A percentile compares a stretch with the other conserved stretches of the same genome.
Conservation (phyloP, 2,329 filamentous ascomycete genomes). For the Alternaria sp. region DNA sequence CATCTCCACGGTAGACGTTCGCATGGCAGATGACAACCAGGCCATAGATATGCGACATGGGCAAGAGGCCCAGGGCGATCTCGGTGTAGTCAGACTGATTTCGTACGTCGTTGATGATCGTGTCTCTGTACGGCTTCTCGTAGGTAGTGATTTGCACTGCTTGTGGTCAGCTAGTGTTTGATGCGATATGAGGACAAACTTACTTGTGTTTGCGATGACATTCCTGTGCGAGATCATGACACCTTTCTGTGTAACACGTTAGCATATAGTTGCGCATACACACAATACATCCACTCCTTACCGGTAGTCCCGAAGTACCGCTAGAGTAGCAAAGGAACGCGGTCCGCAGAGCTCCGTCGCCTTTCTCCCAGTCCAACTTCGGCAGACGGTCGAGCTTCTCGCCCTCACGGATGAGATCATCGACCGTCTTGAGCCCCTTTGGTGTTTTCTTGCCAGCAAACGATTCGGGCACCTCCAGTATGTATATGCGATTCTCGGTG, state of each 20-base stretch:
- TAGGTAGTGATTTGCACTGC: slow-evolving; percentile 64
- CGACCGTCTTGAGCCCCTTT: slow-evolving; percentile 65
- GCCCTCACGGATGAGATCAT: slow-evolving; percentile 70
- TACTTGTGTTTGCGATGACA: slow-evolving; percentile 73
- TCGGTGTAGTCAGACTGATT: slow-evolving; percentile 56
- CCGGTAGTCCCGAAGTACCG: slow-evolving; percentile 78
- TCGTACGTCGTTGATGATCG: slow-evolving; percentile 35
- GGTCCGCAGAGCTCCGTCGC: slow-evolving; percentile 70
- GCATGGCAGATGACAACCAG: slow-evolving; percentile 73
- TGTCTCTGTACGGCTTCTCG: slow-evolving; percentile 56
- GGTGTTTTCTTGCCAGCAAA: slow-evolving; percentile 57
- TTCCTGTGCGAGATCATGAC: slow-evolving; percentile 84
- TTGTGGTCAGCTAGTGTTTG: slow-evolving; percentile 2
- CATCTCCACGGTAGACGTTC: slow-evolving; percentile 73
- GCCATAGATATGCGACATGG: slow-evolving; percentile 82
- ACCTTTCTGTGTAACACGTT: slow-evolving; percentile 65
- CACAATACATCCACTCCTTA: slow-evolving; percentile 47
- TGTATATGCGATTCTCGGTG: slow-evolving; percentile 68
- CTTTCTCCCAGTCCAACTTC: slow-evolving; percentile 65
- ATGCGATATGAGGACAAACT: neutral
- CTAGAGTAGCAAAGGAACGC: slow-evolving; percentile 82
- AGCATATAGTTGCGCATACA: neutral
- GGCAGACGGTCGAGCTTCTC: slow-evolving; percentile 60
- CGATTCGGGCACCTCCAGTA: slow-evolving; percentile 70
- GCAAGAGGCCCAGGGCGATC: slow-evolving; percentile 71